Base-by-base conservation (phyloP, 495 filamentous ascomycete species). In the Penicillium herquei region DNA sequence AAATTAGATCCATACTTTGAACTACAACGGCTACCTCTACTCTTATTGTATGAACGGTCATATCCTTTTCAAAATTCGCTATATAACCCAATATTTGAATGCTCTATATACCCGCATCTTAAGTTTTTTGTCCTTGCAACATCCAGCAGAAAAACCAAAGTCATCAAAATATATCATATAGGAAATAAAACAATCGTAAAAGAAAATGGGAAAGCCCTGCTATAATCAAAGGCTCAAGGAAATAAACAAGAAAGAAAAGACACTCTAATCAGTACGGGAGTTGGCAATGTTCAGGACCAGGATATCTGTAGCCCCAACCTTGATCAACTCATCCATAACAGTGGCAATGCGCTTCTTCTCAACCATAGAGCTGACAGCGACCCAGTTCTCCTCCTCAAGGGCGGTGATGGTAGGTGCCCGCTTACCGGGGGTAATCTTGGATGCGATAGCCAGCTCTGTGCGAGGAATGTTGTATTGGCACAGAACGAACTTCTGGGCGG, bases 401-500 rank as follows among this genome's bases (percentile, higher is more conserved):
- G 87, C 77, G 13, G 86, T 97, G 64, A 98, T 81, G 6, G 91
- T 96, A 3, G 95, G 92, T 11, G 94, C 94, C 52, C 95, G 87
- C 76, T 96, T 96, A 52, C 94, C 94, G 1, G 95, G 94, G 0
- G 94, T 97, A 70, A 97, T 88, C 59, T 79, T 81, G 34, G 78
- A 84, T n/a, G 86, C 92, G 10, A 69, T 75, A 1, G 80, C 62
- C 33, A 98, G 82, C 52, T 83, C 78, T 32, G 68, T 48, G 18
- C 92, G 86, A 47, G 84, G 78, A 41, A 98, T 84, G 73, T 98
- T 98, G 81, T 97, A 98, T 69, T 94, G 92, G 76, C 95, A 98
- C 45, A 97, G 81, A 32, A 98, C 89, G 74, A 88, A 97, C 71
- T 85, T 86, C 74, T 98, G 89, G 16, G 94, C 94, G n/a, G 89